Base-by-base conservation (phyloP, 2,329 filamentous ascomycete species). In the Aspergillus calidoustus region DNA sequence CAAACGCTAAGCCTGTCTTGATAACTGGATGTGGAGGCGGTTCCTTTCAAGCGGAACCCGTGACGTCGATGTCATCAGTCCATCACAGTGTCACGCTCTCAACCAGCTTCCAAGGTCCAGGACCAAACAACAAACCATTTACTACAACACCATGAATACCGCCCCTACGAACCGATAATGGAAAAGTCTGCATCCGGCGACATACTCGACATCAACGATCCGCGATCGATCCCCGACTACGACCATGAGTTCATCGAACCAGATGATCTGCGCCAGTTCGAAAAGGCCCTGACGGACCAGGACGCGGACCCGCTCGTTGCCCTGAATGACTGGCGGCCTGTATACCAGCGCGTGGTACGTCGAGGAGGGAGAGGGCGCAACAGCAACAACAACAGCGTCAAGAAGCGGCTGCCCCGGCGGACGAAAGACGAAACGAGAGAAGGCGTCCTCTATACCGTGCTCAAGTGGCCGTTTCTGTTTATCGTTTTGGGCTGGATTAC, bases 261-360 rank as follows among this genome's bases (percentile, higher is more conserved):
- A 46, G 87, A 87, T 62, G 90, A 96, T 72, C 82, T 97, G 34
- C 82, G 86, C 43, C 89, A 90, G 58, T 98, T 98, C 76, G 89
- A 90, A 63, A 87, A 86, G 62, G 94, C 94, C 7, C 85, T 97
- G 8, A 86, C 87, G n/a, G 91, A 91, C 1, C 92, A 93, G 0
- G 92, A 96, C 64, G 86, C 87, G 1, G 84, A 89, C 46, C 88
- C 90, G 41, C 88, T 98, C 70, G 91, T 92, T 3, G 94, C 95
- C 46, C 87, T 96, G 73, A 96, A 96, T 76, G 95, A 99, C 81
- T 99, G 95, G 95, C 89, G 91, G 17, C 95, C 95, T 0, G 87
- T 98, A 13, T 89, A 91, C 68, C 87, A 94, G 73, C 88, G 86
- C 60, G 84, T 93, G 23, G 54, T 52, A 25, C 82, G 83, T 61